phyloP scores from a whole-genome alignment of 345 rosid genomes.

The Camelina laxa region DNA sequence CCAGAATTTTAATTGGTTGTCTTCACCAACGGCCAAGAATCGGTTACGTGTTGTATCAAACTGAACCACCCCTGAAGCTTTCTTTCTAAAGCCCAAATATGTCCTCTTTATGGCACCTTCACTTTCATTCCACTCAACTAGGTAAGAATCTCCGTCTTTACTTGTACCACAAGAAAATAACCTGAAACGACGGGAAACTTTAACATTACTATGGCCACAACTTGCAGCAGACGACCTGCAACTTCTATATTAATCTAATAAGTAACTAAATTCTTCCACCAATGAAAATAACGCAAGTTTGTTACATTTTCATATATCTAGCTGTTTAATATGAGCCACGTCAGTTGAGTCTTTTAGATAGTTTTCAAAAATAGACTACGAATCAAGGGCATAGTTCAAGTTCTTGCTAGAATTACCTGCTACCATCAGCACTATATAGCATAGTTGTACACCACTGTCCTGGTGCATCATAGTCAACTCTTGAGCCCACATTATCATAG shows the following conservation, averaged over 20 bases:
- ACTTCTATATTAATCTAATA: not conserved
- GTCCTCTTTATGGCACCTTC: constrained; percentile 74
- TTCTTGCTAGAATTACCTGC: constrained; percentile 52
- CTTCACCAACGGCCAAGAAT: constrained; percentile 77
- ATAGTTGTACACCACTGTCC: constrained; percentile 77
- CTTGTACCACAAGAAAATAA: constrained; percentile 84
- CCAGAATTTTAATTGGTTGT: constrained; percentile 69
- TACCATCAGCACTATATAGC: constrained; percentile 91
- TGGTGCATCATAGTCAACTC: constrained; percentile 93
- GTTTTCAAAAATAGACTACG: not conserved
- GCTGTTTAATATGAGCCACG: constrained; percentile 16
- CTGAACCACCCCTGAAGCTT: constrained; percentile 64
- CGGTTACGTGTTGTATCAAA: constrained; percentile 72
- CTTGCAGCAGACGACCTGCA: not conserved
- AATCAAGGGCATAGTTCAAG: constrained; percentile 20
- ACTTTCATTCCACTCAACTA: constrained; percentile 85
- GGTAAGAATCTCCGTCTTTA: constrained; percentile 74
- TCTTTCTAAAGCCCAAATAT: constrained; percentile 68
- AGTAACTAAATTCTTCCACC: constrained; percentile 3
- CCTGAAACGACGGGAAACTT: constrained; percentile 41
- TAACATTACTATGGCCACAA: constrained; percentile 3
- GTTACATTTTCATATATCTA: not conserved
- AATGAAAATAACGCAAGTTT: not conserved
- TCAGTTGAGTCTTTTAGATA: not conserved
- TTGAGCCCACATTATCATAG: constrained; percentile 76